A percentile compares a stretch with the other conserved stretches of the same genome.
Conservation (phyloP, 768 basidiomycete genomes). For the Suillus americanus region DNA sequence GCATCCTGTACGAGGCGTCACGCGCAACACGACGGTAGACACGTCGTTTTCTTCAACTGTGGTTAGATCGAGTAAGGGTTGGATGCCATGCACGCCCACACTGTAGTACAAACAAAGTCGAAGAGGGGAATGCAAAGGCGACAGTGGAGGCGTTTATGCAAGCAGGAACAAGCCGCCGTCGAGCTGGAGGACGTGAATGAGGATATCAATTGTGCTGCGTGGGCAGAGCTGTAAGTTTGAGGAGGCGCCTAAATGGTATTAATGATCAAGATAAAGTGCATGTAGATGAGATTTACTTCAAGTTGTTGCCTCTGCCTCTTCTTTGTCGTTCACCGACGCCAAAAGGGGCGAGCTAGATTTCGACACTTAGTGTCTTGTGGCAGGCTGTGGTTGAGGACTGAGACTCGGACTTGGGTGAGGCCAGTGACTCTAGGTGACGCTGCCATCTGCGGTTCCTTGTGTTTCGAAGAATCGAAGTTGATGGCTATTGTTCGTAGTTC, state of each 20-base stretch:
- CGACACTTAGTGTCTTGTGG: constrained; percentile 74
- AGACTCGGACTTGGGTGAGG: constrained; percentile 82
- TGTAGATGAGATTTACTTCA: constrained; percentile 51
- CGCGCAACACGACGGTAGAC: constrained; percentile 84
- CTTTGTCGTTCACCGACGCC: constrained; percentile 79
- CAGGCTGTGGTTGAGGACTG: constrained; percentile 81
- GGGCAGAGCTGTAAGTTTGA: constrained; percentile 93
- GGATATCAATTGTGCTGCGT: constrained; percentile 91
- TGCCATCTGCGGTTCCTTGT: constrained; percentile 81
- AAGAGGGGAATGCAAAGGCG: constrained; percentile 82
- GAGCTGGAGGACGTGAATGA: constrained; percentile 88
- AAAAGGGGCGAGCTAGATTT: constrained; percentile 84
- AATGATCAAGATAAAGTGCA: background rate
- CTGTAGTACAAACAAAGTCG: constrained; percentile 89
- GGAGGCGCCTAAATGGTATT: constrained; percentile 59
- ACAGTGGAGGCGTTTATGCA: constrained; percentile 95
- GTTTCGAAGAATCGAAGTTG: constrained; percentile 66
- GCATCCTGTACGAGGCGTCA: constrained; percentile 83
- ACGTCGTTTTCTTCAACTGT: constrained; percentile 88
- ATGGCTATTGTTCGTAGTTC: constrained; percentile 94
- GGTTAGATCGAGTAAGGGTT: constrained; percentile 84
- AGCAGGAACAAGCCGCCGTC: constrained; percentile 89
- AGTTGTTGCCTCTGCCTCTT: constrained; percentile 72
- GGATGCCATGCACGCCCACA: constrained; percentile 80
- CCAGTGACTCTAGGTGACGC: constrained; percentile 78